Conservation (phyloP, 306 rosid genomes). For the Trifolium repens region DNA sequence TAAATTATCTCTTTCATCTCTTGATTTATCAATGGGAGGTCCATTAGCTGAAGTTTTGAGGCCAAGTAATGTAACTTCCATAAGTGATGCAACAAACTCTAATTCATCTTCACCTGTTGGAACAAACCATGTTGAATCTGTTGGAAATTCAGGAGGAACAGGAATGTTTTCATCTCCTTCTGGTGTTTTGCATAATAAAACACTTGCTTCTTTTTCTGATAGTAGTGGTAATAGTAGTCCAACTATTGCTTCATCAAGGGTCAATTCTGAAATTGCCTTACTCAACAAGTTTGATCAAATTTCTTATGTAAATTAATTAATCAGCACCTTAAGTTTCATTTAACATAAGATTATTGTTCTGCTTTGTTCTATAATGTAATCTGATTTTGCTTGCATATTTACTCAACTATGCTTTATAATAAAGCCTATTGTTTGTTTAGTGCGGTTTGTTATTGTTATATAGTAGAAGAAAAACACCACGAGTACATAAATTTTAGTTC, state of each 20-base stretch:
- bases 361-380: conserved; percentile 11
- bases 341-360: not conserved
- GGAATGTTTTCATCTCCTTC: conserved; percentile 65
- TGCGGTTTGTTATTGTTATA: conserved; percentile 17
- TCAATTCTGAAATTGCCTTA: conserved; percentile 58
- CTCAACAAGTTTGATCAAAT: conserved; percentile 50
- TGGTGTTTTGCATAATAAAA: conserved; percentile 70
- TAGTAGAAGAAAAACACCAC: conserved; percentile 5
- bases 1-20: conserved; percentile 61
- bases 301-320: conserved; percentile 44
- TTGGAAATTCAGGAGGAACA: conserved; percentile 49
- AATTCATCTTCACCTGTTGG: conserved; percentile 7
- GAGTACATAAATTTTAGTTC: not conserved
- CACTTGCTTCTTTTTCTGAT: conserved; percentile 66
- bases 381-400: conserved; percentile 35
- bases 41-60: conserved; percentile 83
- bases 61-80: conserved; percentile 50
- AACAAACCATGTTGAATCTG: conserved; percentile 28
- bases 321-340: conserved; percentile 18
- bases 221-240: conserved; percentile 79
- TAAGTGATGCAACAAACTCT: conserved; percentile 48
- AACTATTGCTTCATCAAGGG: conserved; percentile 52
- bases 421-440: conserved; percentile 27
- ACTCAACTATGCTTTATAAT: not conserved
- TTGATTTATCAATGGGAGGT: conserved; percentile 74